A percentile compares a stretch with the other conserved stretches of the same genome.
Conservation (phyloP, 768 basidiomycete species). For the Postia placenta region DNA sequence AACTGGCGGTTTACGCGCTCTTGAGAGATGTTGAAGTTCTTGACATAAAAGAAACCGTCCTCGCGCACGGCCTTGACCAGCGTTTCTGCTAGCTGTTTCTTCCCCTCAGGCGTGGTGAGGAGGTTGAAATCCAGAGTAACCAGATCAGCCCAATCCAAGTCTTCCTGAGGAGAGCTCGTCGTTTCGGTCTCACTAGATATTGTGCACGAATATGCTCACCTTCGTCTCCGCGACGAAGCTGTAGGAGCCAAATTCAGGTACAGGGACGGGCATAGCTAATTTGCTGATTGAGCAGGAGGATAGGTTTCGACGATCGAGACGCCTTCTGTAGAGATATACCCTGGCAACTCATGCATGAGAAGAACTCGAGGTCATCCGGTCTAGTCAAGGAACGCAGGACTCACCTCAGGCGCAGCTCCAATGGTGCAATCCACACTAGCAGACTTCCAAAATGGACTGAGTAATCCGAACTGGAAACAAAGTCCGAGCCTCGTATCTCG, state of each 20-base stretch:
- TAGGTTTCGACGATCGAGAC: too few species aligned
- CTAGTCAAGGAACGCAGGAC: background rate
- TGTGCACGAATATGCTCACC: too few species aligned
- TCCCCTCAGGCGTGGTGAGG: slow-evolving; percentile 34
- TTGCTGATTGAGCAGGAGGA: too few species aligned
- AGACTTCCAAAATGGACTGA: too few species aligned
- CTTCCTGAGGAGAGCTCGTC: slow-evolving; percentile 29
- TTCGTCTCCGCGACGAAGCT: slow-evolving; percentile 31
- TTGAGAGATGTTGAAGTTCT: slow-evolving; percentile 43
- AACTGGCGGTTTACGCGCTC: slow-evolving; percentile 43
- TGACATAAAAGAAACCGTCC: slow-evolving; percentile 47
- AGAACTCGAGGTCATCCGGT: too few species aligned
- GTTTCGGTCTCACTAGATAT: too few species aligned
- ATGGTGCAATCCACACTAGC: slow-evolving; percentile 4
- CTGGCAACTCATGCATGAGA: too few species aligned
- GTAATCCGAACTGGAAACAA: too few species aligned
- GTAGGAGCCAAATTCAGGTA: slow-evolving; percentile 34
- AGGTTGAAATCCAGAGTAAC: slow-evolving; percentile 38
- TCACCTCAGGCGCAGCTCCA: slow-evolving; percentile 3
- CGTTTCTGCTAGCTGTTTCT: slow-evolving; percentile 32
- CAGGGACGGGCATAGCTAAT: slow-evolving; percentile 30
- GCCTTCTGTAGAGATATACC: too few species aligned
- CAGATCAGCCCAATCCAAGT: slow-evolving; percentile 45
- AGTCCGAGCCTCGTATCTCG: too few species aligned
- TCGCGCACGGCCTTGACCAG: slow-evolving; percentile 39